A percentile compares a stretch with the other conserved stretches of the same genome.
phyloP scores from a whole-genome alignment of 192 early-diverging fungal species.

The Coemansia nantahalensis region DNA sequence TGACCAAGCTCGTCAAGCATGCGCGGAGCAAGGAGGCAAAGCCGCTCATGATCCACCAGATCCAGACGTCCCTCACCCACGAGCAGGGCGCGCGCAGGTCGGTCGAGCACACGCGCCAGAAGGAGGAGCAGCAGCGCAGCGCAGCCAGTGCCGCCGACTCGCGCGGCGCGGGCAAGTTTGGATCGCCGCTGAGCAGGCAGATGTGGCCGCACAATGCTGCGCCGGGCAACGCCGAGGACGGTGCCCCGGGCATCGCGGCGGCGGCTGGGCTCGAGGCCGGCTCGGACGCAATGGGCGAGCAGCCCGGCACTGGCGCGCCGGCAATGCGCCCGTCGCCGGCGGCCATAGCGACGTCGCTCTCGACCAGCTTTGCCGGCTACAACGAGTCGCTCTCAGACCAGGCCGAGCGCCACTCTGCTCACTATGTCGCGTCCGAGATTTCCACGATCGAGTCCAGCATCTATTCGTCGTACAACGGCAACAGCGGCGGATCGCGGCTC shows the following conservation, averaged over 20 bases:
- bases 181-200: constrained; percentile 46
- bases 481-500: constrained; percentile 9
- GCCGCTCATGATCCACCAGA: constrained; percentile 52
- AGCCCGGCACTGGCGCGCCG: neutral
- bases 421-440: constrained; percentile 43
- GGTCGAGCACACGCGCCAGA: constrained; percentile 33
- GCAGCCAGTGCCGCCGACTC: neutral
- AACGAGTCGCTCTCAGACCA: constrained; percentile 24
- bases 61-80: constrained; percentile 50
- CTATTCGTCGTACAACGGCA: constrained; percentile 39
- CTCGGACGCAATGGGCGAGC: constrained; percentile 3
- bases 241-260: neutral
- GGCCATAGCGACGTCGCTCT: constrained; percentile 35
- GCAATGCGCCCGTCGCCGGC: constrained; percentile 19
- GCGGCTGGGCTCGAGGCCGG: constrained; percentile 1
- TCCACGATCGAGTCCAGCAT: constrained; percentile 54
- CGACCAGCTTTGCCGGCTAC: constrained; percentile 42
- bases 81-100: constrained; percentile 48
- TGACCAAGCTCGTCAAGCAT: constrained; percentile 39
- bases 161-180: constrained; percentile 11
- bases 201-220: constrained; percentile 35
- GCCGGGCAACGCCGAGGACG: constrained; percentile 13
- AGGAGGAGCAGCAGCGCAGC: constrained; percentile 25
- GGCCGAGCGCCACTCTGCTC: constrained; percentile 22
- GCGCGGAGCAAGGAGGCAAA: constrained; percentile 38